A percentile compares a stretch with the other conserved stretches of the same genome.
These are phyloP conservation scores for Tolypocladium pustulatum DNA, from an alignment of 2,329 filamentous ascomycete species.

Conservation along the genomic window DNA sequence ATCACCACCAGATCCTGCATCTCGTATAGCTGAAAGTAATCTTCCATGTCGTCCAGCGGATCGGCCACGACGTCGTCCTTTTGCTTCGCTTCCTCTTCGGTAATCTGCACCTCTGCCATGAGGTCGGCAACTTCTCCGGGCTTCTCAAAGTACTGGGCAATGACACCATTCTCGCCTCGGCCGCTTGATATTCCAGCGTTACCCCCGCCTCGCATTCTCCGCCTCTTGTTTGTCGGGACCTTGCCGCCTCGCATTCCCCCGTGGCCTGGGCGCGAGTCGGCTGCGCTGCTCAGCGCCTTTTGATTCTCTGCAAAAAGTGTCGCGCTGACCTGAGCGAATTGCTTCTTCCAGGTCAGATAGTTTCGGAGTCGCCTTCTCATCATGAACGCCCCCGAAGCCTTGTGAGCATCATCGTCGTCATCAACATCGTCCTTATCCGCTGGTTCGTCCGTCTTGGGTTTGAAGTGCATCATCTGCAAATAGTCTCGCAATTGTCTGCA, in stretches of 20 bases:
- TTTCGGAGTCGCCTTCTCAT: constrained; percentile 79
- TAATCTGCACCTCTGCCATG: constrained; percentile 74
- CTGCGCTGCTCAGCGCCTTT: constrained; percentile 58
- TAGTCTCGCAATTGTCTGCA: constrained; percentile 86
- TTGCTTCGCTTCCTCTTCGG: constrained; percentile 62
- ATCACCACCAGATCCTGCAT: constrained; percentile 82
- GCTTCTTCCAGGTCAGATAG: constrained; percentile 83
- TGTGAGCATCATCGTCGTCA: constrained; percentile 41
- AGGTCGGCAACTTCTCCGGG: constrained; percentile 72
- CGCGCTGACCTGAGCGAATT: constrained; percentile 77
- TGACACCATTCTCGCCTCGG: constrained; percentile 61
- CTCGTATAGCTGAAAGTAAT: constrained; percentile 83
- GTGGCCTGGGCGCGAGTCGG: constrained; percentile 41
- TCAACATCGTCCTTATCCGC: constrained; percentile 29
- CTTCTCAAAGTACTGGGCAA: constrained; percentile 71
- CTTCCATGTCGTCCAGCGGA: constrained; percentile 81
- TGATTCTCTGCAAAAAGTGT: constrained; percentile 72
- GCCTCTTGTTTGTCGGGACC: constrained; percentile 73
- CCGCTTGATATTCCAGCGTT: constrained; percentile 44
- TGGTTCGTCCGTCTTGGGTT: constrained; percentile 35
- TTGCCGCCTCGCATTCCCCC: constrained; percentile 41
- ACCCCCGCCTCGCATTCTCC: constrained; percentile 73
- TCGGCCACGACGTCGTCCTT: constrained; percentile 68
- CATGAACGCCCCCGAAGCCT: constrained; percentile 73
- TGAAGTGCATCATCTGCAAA: constrained; percentile 79